Evolutionary conservation across 345 rosid genomes (phyloP), one percentile per base, ranked within the genome.

Genomic region (Bruguiera gymnorhiza): DNA sequence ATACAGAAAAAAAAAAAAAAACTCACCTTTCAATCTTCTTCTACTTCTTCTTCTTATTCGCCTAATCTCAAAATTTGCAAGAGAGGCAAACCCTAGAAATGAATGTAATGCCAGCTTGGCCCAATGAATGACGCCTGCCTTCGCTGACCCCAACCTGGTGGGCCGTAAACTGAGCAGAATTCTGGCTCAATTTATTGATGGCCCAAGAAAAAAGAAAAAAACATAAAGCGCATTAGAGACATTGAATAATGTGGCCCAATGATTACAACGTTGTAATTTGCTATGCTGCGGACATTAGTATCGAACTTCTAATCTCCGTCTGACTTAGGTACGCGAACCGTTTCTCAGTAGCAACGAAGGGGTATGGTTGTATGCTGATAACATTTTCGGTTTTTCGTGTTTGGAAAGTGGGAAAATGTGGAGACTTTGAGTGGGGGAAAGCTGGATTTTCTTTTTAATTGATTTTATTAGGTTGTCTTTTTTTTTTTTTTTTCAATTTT

Each of bases 351-450:
- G 63, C 70, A 50, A 26, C 69, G 9, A 18, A 13, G 36, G 18
- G 65, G 76, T 66, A 21, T 0, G 1, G 23, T 13, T 43, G 1
- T 43, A 13, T 13, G 18, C 18, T 15, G 18, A 11, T 11, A 2
- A 0, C 24, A 19, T 60, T 20, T 51, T 65, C 24, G 3, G 29
- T 18, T 15, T 64, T 23, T 36, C 30, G n/a, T 67, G 68, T 73
- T 67, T 54, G 53, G 48, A 43, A 27, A 43, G n/a, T 51, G 63
- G 37, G 75, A 73, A 36, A 53, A 26, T 73, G 67, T 26, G 66
- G 43, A 24, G 60, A 8, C 6, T 56, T 56, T 56, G 64, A 59
- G 18, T 24, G 32, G 15, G 32, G 54, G 67, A 36, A 13, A 21
- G 52, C 11, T 55, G 26, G 27, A 23, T 30, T 29, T 58, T 19